These are phyloP conservation scores for Tillandsia leiboldiana DNA, from an alignment of 176 grass and related monocot species.

Conservation along the genomic window DNA sequence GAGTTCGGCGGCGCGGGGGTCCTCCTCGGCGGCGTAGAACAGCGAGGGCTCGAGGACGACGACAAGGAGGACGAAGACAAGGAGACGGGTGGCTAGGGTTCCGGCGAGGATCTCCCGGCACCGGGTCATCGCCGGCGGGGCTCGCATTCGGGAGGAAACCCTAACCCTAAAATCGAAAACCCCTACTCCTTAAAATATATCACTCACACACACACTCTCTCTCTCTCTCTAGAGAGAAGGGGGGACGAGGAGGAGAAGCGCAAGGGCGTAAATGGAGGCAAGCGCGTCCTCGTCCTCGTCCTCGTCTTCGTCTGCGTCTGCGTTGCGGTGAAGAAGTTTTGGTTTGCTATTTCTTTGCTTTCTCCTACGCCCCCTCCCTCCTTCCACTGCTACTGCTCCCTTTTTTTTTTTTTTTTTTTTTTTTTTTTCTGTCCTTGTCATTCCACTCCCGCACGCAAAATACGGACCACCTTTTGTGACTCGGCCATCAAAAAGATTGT, in stretches of 20 bases:
- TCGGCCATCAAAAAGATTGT: too few species aligned
- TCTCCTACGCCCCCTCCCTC: neutral
- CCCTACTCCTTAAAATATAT: neutral
- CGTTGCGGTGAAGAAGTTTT: too few species aligned
- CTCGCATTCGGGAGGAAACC: neutral
- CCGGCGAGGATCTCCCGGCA: neutral
- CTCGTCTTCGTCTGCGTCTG: neutral
- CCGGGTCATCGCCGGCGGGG: constrained; percentile 3
- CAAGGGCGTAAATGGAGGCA: constrained; percentile 12
- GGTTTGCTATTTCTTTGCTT: neutral
- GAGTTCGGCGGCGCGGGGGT: constrained; percentile 24
- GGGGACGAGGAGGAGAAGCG: constrained; percentile 11
- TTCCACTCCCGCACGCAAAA: neutral
- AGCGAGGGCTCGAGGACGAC: neutral
- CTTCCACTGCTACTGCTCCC: neutral
- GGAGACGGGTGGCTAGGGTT: neutral
- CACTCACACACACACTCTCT: too few species aligned
- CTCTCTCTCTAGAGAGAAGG: neutral
- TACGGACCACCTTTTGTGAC: too few species aligned
- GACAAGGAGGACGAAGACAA: neutral
- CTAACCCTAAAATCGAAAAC: neutral
- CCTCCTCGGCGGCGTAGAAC: constrained; percentile 4
- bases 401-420: too few species aligned
- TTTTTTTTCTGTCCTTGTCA: neutral
- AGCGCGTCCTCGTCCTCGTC: neutral